A percentile compares a stretch with the other conserved stretches of the same genome.
These are phyloP conservation scores for Xylaria sp. DNA, from an alignment of 2,329 filamentous ascomycete species.

Conservation along the genomic window DNA sequence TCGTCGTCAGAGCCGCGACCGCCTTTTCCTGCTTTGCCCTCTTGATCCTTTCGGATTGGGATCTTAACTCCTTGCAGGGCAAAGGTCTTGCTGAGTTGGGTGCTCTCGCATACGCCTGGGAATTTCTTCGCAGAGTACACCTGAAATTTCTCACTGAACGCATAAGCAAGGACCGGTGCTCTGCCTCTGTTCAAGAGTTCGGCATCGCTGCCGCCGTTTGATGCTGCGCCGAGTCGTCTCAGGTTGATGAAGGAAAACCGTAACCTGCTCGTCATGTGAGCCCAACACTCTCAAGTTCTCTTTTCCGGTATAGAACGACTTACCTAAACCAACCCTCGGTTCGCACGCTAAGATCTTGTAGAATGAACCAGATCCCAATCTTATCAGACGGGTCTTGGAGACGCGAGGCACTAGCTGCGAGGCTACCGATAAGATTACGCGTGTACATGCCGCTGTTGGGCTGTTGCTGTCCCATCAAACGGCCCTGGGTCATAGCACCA, in stretches of 20 bases:
- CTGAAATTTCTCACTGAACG: slow-evolving; percentile 88
- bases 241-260: slow-evolving; percentile 87
- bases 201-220: slow-evolving; percentile 53
- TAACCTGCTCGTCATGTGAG: slow-evolving; percentile 55
- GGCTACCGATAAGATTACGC: slow-evolving; percentile 90
- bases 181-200: slow-evolving; percentile 74
- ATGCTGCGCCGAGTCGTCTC: slow-evolving; percentile 59
- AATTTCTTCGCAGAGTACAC: slow-evolving; percentile 99
- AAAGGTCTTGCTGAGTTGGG: slow-evolving; percentile 89
- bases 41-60: slow-evolving; percentile 85
- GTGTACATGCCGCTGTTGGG: slow-evolving; percentile 87
- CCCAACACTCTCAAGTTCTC: slow-evolving; percentile 1
- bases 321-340: slow-evolving; percentile 93
- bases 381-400: slow-evolving; percentile 82
- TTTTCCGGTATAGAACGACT: slow-evolving; percentile 41
- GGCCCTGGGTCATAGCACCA: slow-evolving; percentile 49
- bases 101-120: slow-evolving; percentile 95
- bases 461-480: slow-evolving; percentile 52
- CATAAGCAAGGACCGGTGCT: slow-evolving; percentile 83
- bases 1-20: slow-evolving; percentile 59
- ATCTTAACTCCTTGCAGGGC: slow-evolving; percentile 96
- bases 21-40: slow-evolving; percentile 57
- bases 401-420: slow-evolving; percentile 87
- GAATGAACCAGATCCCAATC: slow-evolving; percentile 94
- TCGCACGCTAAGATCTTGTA: slow-evolving; percentile 93